Evolutionary conservation across 305 asterid species (phyloP), one percentile per base, ranked within the genome.

Genomic region (Solanum hybrid): DNA sequence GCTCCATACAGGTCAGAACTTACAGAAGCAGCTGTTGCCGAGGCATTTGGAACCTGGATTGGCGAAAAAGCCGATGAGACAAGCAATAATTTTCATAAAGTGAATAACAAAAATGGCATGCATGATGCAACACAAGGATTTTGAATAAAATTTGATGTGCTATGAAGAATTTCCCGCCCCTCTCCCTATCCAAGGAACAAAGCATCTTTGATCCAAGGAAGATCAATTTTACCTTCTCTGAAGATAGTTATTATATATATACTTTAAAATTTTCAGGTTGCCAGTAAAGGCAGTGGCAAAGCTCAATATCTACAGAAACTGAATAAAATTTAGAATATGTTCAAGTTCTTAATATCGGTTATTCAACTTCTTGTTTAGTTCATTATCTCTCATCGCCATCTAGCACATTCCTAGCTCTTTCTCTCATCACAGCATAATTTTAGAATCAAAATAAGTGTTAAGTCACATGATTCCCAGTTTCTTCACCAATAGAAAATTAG

Each of bases 1-100:
- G 99, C 98, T 78, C 99, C 99, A 90, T 97, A 97, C 86, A 94
- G 88, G 92, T 97, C 99, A 87, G 99, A 97, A 91, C 99, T 97
- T 86, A 99, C 99, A 91, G 99, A 97, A 93, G 99, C 99, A 87
- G 99, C 99, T 12, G 99, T 97, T 37, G 99, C 98, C 5, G 99
- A 96, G 51, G 99, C 95, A 94, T 97, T 97, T 22, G 99, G 99
- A 85, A 97, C 98, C 99, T 97, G 90, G 78, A 31, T 82, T 45
- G 89, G 26, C 34, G 2, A 32, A 79, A 86, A 89, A 40, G 8
- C 45, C 38, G 4, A 45, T 19, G 78, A 85, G 51, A 26, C n/a
- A 6, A 22, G 87, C 64, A 88, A 29, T 78, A 14, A 32, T 37
- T 42, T 34, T 24, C 66, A 5, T 14, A n/a, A 77, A 77, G 76